Conservation (phyloP, 2,329 filamentous ascomycete genomes). For the Domatiomyces globalis region DNA sequence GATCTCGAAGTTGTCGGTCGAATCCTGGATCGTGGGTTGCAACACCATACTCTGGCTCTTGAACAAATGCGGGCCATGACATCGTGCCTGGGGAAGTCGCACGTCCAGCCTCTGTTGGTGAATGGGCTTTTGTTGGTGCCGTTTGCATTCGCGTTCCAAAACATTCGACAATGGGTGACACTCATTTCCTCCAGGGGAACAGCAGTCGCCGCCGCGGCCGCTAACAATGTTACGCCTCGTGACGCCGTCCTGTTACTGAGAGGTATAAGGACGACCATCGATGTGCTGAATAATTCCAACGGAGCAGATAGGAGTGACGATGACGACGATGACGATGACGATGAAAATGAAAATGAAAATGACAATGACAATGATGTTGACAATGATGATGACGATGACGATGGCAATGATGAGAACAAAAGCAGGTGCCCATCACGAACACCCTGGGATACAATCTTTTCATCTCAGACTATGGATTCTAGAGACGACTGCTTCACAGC, state of each 20-base stretch:
- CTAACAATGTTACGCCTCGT: conserved; percentile 63
- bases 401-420: too few species aligned
- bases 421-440: too few species aligned
- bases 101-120: conserved; percentile 12
- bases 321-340: too few species aligned
- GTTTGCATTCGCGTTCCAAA: conserved; percentile 9
- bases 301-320: too few species aligned
- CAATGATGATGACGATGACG: too few species aligned
- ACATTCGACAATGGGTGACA: conserved; percentile 4
- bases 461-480: too few species aligned
- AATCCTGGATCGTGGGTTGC: conserved; percentile 10
- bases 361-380: too few species aligned
- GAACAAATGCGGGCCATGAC: conserved; percentile 14
- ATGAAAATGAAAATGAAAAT: too few species aligned
- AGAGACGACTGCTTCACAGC: too few species aligned
- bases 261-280: too few species aligned
- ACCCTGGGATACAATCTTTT: too few species aligned
- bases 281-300: too few species aligned
- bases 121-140: conserved; percentile 10
- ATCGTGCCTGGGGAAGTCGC: conserved; percentile 1
- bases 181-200: conserved; percentile 56
- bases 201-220: conserved; percentile 72
- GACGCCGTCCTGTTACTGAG: conserved; percentile 26
- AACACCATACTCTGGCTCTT: conserved; percentile 10
- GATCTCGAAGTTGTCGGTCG: not conserved